phyloP scores from a whole-genome alignment of 1,139 yeast species.

The Casaregolazyma lundiana region DNA sequence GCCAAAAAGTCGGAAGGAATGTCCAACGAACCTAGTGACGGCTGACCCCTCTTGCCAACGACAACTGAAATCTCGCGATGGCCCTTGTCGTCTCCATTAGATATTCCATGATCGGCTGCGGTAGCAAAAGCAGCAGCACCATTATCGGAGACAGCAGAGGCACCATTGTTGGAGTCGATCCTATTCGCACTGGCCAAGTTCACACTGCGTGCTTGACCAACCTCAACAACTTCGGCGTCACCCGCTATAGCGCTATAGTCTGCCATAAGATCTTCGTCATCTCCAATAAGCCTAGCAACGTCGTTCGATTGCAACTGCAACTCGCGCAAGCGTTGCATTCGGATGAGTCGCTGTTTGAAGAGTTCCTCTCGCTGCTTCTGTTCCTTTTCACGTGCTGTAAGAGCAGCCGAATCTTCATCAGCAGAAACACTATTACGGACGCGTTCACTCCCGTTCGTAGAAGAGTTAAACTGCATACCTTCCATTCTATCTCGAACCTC shows the following conservation, averaged over 20 bases:
- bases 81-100: background rate
- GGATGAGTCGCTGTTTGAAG: constrained; percentile 25
- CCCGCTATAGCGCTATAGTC: constrained; percentile 6
- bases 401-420: background rate
- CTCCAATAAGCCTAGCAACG: constrained; percentile 23
- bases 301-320: constrained; percentile 33
- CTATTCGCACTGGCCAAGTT: background rate
- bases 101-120: background rate
- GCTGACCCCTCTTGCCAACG: background rate
- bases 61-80: background rate
- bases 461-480: constrained; percentile 49
- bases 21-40: background rate
- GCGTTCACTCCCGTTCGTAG: background rate
- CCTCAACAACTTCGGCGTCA: constrained; percentile 6
- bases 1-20: constrained; percentile 14
- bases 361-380: constrained; percentile 22
- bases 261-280: constrained; percentile 9
- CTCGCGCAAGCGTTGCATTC: constrained; percentile 27
- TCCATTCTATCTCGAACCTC: constrained; percentile 83
- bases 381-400: constrained; percentile 14
- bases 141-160: background rate
- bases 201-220: constrained; percentile 9
- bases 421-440: background rate
- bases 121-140: background rate
- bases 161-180: background rate